Evolutionary conservation across 2,329 filamentous ascomycete genomes (phyloP).

Genomic region (Phoma sp.): DNA sequence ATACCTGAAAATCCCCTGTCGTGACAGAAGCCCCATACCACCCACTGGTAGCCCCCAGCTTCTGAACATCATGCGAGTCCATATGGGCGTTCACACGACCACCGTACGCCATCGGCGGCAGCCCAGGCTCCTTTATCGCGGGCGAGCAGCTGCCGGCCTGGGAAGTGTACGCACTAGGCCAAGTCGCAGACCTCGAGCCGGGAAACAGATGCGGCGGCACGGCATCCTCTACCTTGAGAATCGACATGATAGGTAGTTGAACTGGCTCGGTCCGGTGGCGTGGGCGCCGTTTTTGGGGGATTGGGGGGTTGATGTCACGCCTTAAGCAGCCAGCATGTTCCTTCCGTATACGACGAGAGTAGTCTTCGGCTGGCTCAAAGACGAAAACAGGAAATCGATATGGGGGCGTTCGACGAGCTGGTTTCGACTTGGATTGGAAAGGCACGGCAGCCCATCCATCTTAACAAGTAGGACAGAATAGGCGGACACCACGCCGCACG

Average conservation of each 20-base stretch:
- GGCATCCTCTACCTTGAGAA: slow-evolving; percentile 41
- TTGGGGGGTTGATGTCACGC: slow-evolving; percentile 15
- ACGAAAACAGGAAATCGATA: slow-evolving; percentile 3
- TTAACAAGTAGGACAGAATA: slow-evolving; percentile 23
- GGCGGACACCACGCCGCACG: slow-evolving; percentile 41
- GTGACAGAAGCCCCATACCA: slow-evolving; percentile 42
- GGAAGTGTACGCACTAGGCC: slow-evolving; percentile 35
- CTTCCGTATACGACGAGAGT: too few relatives aligned
- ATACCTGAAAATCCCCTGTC: slow-evolving; percentile 30
- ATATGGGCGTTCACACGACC: slow-evolving; percentile 36
- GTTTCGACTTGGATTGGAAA: slow-evolving; percentile 3
- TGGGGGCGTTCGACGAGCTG: slow-evolving; percentile 20
- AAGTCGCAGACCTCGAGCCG: slow-evolving; percentile 29
- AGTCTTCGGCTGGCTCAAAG: too few relatives aligned
- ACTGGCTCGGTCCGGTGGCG: slow-evolving; percentile 3
- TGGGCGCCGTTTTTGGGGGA: slow-evolving; percentile 9
- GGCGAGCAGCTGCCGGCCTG: slow-evolving; percentile 38
- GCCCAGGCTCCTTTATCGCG: slow-evolving; percentile 42
- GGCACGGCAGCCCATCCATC: slow-evolving; percentile 26
- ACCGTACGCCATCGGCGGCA: slow-evolving; percentile 34
- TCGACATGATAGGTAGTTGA: slow-evolving; percentile 34
- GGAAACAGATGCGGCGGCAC: slow-evolving; percentile 44
- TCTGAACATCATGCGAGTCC: slow-evolving; percentile 32
- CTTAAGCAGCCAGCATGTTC: slow-evolving; percentile 21
- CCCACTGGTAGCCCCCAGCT: slow-evolving; percentile 27